Evolutionary conservation across 2,329 filamentous ascomycete species (phyloP).

Genomic region (Stenocarpella maydis): DNA sequence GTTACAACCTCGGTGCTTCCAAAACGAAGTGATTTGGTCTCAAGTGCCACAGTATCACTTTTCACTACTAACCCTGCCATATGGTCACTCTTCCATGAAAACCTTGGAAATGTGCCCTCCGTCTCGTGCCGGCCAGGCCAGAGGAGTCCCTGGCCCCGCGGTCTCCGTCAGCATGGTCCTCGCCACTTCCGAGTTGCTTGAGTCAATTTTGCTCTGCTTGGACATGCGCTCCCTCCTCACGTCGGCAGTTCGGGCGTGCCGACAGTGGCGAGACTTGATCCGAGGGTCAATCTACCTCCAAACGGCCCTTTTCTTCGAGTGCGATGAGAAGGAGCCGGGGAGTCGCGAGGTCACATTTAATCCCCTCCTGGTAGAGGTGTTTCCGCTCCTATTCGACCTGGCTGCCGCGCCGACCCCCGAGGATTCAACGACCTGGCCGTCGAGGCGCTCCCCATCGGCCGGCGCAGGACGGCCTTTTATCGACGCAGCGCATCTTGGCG

Average conservation of each 20-base stretch:
- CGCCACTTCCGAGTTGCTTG: conserved; percentile 7
- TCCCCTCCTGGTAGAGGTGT: conserved; percentile 12
- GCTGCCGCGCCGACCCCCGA: not conserved
- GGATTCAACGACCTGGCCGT: conserved; percentile 15
- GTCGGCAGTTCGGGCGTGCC: conserved; percentile 22
- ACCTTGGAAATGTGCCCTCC: too few relatives aligned
- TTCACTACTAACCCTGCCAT: too few relatives aligned
- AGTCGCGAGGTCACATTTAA: not conserved
- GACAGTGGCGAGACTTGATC: conserved; percentile 28
- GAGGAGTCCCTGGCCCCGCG: not conserved
- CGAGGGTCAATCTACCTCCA: conserved; percentile 1
- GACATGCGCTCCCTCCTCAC: conserved; percentile 25
- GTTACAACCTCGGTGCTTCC: too few relatives aligned
- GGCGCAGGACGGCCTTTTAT: conserved; percentile 12
- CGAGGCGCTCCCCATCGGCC: conserved; percentile 25
- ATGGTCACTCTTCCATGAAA: too few relatives aligned
- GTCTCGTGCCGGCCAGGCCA: too few relatives aligned
- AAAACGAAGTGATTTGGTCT: too few relatives aligned
- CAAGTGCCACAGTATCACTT: too few relatives aligned
- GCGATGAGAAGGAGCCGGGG: not conserved
- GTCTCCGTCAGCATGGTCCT: not conserved
- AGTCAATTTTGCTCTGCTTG: not conserved
- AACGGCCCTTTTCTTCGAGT: conserved; percentile 9
- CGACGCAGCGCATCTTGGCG: conserved; percentile 13
- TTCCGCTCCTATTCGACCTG: conserved; percentile 20